These are phyloP conservation scores for Wakefieldia striispora DNA, from an alignment of 768 basidiomycete genomes.

Conservation along the genomic window DNA sequence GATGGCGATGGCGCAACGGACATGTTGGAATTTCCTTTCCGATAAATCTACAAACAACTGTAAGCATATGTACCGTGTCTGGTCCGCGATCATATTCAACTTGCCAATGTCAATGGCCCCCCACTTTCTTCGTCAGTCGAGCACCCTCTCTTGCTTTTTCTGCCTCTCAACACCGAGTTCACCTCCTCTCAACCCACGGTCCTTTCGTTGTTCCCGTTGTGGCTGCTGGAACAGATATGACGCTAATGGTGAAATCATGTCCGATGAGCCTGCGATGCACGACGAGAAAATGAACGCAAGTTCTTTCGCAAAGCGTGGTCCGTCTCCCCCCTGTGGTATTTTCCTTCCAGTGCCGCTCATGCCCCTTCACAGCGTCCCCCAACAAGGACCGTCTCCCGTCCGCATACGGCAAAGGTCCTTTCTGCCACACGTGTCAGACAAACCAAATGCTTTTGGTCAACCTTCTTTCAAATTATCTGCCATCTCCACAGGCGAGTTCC, in stretches of 20 bases:
- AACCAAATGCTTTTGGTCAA: conserved; percentile 88
- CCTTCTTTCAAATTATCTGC: conserved; percentile 87
- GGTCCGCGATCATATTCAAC: no score
- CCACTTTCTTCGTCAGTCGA: conserved; percentile 51
- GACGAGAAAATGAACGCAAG: conserved; percentile 66
- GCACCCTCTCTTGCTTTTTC: conserved; percentile 63
- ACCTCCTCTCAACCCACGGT: conserved; percentile 46
- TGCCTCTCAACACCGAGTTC: conserved; percentile 51
- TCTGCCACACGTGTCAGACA: conserved; percentile 89
- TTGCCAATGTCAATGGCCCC: conserved; percentile 17
- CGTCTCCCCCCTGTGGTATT: conserved; percentile 12
- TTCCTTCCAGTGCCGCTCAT: background rate
- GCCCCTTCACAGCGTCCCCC: conserved; percentile 50
- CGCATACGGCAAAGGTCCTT: conserved; percentile 54
- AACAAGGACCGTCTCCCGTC: conserved; percentile 69
- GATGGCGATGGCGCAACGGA: conserved; percentile 54
- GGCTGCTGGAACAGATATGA: conserved; percentile 76
- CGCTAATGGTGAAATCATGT: conserved; percentile 69
- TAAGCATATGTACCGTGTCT: background rate
- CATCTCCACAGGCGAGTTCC: conserved; percentile 62
- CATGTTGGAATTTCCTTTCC: conserved; percentile 32
- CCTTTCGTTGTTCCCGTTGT: conserved; percentile 68
- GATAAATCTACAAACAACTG: conserved; percentile 14
- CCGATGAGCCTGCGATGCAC: conserved; percentile 88
- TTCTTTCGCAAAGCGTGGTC: conserved; percentile 75